Evolutionary conservation across 202 grass and related monocot genomes (phyloP).

Genomic region (Setaria italica): DNA sequence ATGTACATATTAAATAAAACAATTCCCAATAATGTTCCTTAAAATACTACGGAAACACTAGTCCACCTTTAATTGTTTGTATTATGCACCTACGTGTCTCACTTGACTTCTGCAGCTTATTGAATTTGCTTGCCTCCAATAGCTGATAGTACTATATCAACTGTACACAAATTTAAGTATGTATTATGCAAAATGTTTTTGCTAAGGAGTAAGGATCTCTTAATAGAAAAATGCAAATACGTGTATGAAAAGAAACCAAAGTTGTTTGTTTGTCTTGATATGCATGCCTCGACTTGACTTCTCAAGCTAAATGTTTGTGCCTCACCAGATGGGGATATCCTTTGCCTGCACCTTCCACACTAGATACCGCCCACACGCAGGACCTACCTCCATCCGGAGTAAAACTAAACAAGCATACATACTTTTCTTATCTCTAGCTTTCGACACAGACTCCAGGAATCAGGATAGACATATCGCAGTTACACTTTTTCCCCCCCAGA

Average conservation of each 20-base stretch:
- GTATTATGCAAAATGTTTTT: not conserved
- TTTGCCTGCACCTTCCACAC: not conserved
- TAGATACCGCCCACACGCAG: not conserved
- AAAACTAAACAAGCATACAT: not conserved
- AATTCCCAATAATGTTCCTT: no score
- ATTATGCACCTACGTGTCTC: not conserved
- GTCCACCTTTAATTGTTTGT: no score
- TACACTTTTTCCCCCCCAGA: not conserved
- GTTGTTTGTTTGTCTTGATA: not conserved
- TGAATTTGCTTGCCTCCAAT: not conserved
- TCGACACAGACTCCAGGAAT: not conserved
- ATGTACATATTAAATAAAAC: no score
- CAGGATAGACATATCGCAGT: not conserved
- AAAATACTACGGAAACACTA: no score
- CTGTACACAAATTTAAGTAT: not conserved
- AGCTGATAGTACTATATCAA: not conserved
- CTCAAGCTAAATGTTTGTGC: not conserved
- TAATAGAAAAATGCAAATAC: not conserved
- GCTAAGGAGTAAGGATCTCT: not conserved
- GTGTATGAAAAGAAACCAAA: not conserved
- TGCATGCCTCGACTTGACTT: not conserved
- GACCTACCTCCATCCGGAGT: not conserved
- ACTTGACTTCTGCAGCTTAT: not conserved
- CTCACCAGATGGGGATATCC: not conserved
- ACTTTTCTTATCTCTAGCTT: no score